phyloP scores from a whole-genome alignment of 495 filamentous ascomycete genomes.

The Xylona heveae region DNA sequence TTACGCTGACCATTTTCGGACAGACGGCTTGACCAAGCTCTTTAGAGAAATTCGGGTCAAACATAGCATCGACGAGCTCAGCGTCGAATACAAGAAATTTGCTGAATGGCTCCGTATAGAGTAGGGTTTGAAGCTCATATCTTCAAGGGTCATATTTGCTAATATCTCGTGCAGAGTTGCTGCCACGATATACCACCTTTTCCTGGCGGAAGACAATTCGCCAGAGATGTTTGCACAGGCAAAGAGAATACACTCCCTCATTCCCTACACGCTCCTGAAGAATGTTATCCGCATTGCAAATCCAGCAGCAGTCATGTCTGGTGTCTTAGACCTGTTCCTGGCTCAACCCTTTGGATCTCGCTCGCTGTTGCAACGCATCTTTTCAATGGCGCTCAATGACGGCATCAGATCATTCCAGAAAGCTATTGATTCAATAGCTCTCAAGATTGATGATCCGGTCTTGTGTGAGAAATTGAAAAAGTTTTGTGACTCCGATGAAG shows the following conservation, averaged over 20 bases:
- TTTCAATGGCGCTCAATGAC: slow-evolving; percentile 76
- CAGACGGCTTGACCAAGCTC: slow-evolving; percentile 77
- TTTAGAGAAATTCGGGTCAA: slow-evolving; percentile 86
- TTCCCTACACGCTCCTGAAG: slow-evolving; percentile 83
- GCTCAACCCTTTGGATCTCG: slow-evolving; percentile 84
- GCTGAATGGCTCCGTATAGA: slow-evolving; percentile 97
- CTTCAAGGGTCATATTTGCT: neutral
- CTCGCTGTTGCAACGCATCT: slow-evolving; percentile 80
- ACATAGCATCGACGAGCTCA: slow-evolving; percentile 63
- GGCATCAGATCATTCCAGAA: slow-evolving; percentile 70
- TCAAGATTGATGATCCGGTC: slow-evolving; percentile 55
- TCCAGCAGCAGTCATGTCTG: slow-evolving; percentile 84
- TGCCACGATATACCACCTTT: slow-evolving; percentile 90
- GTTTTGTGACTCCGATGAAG: slow-evolving; percentile 54
- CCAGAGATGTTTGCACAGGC: slow-evolving; percentile 87
- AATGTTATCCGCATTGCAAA: slow-evolving; percentile 94
- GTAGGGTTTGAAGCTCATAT: slow-evolving; percentile 13
- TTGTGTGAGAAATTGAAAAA: slow-evolving; percentile 65
- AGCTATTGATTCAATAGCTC: slow-evolving; percentile 52
- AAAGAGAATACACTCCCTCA: slow-evolving; percentile 78
- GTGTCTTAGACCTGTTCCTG: slow-evolving; percentile 80
- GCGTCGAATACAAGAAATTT: slow-evolving; percentile 91
- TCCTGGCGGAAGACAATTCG: slow-evolving; percentile 94
- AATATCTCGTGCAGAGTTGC: slow-evolving; percentile 33
- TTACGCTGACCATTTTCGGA: neutral